phyloP scores from a whole-genome alignment of 75 land plant species.

The Pinus albicaulis region DNA sequence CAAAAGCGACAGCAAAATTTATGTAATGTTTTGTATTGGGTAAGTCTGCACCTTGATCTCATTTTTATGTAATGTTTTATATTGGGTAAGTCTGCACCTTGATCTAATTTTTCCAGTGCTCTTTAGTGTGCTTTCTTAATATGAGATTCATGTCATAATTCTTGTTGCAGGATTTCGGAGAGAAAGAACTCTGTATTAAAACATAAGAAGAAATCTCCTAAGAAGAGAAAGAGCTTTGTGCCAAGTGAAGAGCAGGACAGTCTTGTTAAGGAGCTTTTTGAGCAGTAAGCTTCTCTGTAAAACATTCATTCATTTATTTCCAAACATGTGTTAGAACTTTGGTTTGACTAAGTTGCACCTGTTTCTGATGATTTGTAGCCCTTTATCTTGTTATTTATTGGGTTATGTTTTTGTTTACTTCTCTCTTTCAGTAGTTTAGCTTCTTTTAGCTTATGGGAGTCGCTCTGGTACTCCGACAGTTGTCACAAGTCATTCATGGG shows the following conservation, averaged over 20 bases:
- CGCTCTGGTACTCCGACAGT: not conserved
- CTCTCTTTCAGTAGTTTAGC: not conserved
- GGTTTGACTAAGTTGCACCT: not conserved
- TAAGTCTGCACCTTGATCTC: not conserved
- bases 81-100: too few species aligned
- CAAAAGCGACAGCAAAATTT: too few species aligned
- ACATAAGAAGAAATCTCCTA: conserved; percentile 11
- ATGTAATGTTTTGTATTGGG: too few species aligned
- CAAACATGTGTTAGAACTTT: not conserved
- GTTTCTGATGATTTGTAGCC: not conserved
- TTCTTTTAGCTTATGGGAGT: not conserved
- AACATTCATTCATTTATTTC: not conserved
- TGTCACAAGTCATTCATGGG: not conserved
- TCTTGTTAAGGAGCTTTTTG: conserved; percentile 57
- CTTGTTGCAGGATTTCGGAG: conserved; percentile 1
- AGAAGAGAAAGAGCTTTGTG: conserved; percentile 32
- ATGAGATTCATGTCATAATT: not conserved
- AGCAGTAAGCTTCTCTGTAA: conserved; percentile 50
- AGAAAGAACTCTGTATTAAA: not conserved
- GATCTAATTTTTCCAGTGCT: not conserved
- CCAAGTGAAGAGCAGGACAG: conserved; percentile 54
- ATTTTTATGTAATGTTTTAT: too few species aligned
- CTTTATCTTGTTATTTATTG: not conserved
- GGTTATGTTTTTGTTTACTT: not conserved
- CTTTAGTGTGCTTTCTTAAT: not conserved